Percentiles rank a stretch among this genome's conserved stretches.
phyloP scores from a whole-genome alignment of 192 early-diverging fungal species.

The Backusella liffmaniae region DNA sequence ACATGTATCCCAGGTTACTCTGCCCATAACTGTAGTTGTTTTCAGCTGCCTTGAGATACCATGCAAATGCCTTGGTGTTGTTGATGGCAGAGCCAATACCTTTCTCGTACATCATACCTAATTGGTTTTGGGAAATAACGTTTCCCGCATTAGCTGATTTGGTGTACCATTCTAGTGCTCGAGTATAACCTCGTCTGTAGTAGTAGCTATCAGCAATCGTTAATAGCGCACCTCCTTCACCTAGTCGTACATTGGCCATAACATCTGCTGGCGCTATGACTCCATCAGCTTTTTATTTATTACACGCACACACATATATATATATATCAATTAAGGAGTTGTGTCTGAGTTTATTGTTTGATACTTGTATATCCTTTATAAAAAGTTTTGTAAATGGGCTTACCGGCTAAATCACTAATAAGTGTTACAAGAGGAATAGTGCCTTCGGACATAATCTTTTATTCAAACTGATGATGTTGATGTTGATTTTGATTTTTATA shows the following conservation, averaged over 20 bases:
- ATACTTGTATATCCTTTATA: background rate
- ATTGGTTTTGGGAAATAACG: slow-evolving; percentile 46
- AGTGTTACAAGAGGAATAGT: background rate
- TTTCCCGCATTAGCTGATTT: slow-evolving; percentile 49
- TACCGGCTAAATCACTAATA: background rate
- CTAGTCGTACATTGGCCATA: background rate
- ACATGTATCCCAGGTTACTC: slow-evolving; percentile 78
- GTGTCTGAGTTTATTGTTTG: background rate
- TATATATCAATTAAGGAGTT: background rate
- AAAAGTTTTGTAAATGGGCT: background rate
- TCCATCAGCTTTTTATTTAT: background rate
- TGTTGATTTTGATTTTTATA: background rate
- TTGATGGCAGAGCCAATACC: slow-evolving; percentile 29
- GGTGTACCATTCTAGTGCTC: background rate
- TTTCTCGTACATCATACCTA: slow-evolving; percentile 2
- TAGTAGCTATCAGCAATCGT: background rate
- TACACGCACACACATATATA: background rate
- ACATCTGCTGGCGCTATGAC: background rate
- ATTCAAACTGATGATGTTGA: background rate
- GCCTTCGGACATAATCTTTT: background rate
- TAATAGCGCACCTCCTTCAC: background rate
- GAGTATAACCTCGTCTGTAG: background rate
- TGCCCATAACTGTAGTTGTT: slow-evolving; percentile 78
- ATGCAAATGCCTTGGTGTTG: slow-evolving; percentile 54
- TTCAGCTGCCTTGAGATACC: slow-evolving; percentile 66